Conservation (phyloP, 2,329 filamentous ascomycete genomes). For the Dothidotthia symphoricarpi region DNA sequence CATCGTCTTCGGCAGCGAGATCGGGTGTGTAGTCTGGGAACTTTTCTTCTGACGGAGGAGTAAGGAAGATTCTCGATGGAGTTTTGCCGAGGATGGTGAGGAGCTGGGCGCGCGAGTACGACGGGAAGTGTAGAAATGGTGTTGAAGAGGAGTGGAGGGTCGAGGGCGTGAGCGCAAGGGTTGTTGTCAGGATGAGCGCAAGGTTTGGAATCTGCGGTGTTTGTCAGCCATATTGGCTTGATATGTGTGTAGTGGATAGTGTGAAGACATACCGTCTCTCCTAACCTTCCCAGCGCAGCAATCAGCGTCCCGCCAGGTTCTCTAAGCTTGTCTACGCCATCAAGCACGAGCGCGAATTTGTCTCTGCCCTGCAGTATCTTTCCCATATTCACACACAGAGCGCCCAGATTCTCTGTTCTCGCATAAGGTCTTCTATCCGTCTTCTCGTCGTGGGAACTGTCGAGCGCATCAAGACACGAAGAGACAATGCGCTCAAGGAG, state of each 20-base stretch:
- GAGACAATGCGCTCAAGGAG: constrained; percentile 69
- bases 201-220: constrained; percentile 69
- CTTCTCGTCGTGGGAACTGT: constrained; percentile 42
- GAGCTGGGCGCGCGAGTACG: constrained; percentile 79
- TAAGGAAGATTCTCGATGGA: constrained; percentile 50
- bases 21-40: constrained; percentile 47
- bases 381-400: constrained; percentile 70
- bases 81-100: constrained; percentile 66
- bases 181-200: constrained; percentile 74
- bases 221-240: constrained; percentile 7
- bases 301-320: constrained; percentile 77
- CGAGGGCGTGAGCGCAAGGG: constrained; percentile 62
- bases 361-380: constrained; percentile 56
- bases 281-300: constrained; percentile 75
- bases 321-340: constrained; percentile 80
- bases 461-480: constrained; percentile 46
- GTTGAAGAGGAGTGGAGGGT: constrained; percentile 68
- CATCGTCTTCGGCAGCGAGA: constrained; percentile 56
- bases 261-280: constrained; percentile 65
- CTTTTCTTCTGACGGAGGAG: constrained; percentile 42
- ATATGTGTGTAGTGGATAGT: constrained; percentile 1
- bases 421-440: constrained; percentile 50
- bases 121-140: constrained; percentile 77
- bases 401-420: constrained; percentile 77
- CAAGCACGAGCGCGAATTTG: constrained; percentile 80